Conservation (phyloP, 805 yeast genomes). For the Nakazawaea holstii region DNA sequence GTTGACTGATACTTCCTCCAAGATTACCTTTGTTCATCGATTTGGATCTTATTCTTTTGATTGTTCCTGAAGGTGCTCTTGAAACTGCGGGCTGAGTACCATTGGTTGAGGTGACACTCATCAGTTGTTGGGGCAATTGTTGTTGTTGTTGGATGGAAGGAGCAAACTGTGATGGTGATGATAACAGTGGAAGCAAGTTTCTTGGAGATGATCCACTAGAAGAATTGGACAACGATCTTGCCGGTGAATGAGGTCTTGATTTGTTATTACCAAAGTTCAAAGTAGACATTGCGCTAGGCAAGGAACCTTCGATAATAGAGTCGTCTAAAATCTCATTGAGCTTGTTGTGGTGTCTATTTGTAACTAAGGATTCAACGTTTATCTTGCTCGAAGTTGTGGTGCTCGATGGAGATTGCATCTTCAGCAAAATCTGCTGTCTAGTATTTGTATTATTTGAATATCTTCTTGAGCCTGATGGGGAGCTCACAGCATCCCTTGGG, state of each 20-base stretch:
- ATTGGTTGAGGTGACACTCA: not conserved
- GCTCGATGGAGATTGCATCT: constrained; percentile 3
- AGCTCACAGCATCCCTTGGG: constrained; percentile 1
- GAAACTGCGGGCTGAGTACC: constrained; percentile 10
- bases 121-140: not conserved
- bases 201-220: constrained; percentile 9
- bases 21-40: constrained; percentile 6
- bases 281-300: not conserved
- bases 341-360: not conserved
- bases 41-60: constrained; percentile 9
- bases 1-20: constrained; percentile 6
- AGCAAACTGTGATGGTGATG: not conserved
- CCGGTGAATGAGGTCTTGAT: constrained; percentile 9
- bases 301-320: not conserved
- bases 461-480: constrained; percentile 6
- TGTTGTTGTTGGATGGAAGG: not conserved
- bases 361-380: not conserved
- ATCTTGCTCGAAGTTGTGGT: not conserved
- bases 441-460: constrained; percentile 1
- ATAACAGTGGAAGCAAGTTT: not conserved
- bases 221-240: constrained; percentile 4
- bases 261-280: constrained; percentile 3
- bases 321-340: not conserved
- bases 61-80: constrained; percentile 8
- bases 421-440: constrained; percentile 5